Evolutionary conservation across 768 basidiomycete species (phyloP).

Genomic region (Rhodotorula kratochvilovae): DNA sequence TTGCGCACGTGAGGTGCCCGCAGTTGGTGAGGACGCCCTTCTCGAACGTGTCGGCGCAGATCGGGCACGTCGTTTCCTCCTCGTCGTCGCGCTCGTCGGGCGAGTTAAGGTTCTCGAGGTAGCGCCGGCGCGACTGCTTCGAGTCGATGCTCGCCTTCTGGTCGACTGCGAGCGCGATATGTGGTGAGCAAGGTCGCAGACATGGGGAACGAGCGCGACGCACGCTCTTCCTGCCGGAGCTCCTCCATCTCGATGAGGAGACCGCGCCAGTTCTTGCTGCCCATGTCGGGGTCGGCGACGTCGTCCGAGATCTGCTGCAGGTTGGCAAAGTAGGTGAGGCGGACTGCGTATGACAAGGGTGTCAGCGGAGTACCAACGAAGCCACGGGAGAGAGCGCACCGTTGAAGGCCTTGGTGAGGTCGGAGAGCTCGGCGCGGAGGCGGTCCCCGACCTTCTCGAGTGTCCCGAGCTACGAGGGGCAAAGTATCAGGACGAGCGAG

Average conservation of each 20-base stretch:
- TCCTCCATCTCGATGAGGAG: constrained; percentile 14
- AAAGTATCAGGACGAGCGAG: neutral
- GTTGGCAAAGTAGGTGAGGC: constrained; percentile 38
- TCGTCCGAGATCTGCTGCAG: constrained; percentile 39
- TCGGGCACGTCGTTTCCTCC: constrained; percentile 29
- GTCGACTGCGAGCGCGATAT: neutral
- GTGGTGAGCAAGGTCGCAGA: neutral
- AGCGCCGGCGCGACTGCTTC: constrained; percentile 28
- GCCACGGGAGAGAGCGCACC: neutral
- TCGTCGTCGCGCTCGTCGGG: neutral
- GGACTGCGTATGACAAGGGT: constrained; percentile 1
- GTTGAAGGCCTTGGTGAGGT: constrained; percentile 29
- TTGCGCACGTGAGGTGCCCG: constrained; percentile 36
- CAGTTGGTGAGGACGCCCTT: constrained; percentile 39
- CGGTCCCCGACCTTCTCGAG: constrained; percentile 36
- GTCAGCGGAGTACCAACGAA: too few species aligned
- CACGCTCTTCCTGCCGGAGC: constrained; percentile 19
- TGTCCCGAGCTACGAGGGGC: constrained; percentile 3
- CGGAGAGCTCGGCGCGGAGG: constrained; percentile 20
- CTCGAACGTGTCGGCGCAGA: constrained; percentile 31
- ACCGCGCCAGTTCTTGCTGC: constrained; percentile 6
- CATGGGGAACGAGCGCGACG: neutral
- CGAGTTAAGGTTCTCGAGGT: constrained; percentile 33
- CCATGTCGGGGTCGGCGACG: constrained; percentile 27
- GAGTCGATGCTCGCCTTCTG: constrained; percentile 3